phyloP scores from a whole-genome alignment of 2,329 filamentous ascomycete species.

The Cordyceps farinosa region DNA sequence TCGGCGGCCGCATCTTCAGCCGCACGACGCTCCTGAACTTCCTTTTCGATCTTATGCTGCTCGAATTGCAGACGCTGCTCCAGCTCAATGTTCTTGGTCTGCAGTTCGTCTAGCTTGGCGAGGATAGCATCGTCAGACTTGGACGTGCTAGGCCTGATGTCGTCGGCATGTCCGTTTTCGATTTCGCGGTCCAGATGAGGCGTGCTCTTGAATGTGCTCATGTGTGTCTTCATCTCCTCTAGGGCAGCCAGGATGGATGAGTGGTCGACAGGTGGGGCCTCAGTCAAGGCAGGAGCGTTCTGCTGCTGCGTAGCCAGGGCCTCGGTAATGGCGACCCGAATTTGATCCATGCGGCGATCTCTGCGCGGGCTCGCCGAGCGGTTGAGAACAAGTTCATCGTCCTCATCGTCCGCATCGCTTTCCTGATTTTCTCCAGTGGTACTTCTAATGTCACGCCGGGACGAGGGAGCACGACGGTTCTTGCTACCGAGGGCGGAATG shows the following conservation, averaged over 20 bases:
- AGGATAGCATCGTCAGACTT: conserved; percentile 50
- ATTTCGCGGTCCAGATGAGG: conserved; percentile 30
- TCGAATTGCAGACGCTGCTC: conserved; percentile 53
- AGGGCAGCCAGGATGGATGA: conserved; percentile 63
- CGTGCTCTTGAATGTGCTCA: conserved; percentile 23
- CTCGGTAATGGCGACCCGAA: conserved; percentile 69
- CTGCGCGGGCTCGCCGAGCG: conserved; percentile 74
- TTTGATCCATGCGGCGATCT: conserved; percentile 78
- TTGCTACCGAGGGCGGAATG: conserved; percentile 63
- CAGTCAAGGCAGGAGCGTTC: conserved; percentile 30
- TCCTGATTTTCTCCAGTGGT: conserved; percentile 67
- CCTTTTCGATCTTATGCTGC: conserved; percentile 47
- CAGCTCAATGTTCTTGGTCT: conserved; percentile 56
- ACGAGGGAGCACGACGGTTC: conserved; percentile 52
- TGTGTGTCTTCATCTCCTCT: conserved; percentile 55
- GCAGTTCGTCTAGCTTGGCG: conserved; percentile 55
- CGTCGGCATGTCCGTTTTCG: conserved; percentile 59
- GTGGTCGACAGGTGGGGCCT: conserved; percentile 26
- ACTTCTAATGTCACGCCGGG: conserved; percentile 59
- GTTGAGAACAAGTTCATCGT: conserved; percentile 64
- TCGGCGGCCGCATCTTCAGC: conserved; percentile 54
- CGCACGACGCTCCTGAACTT: conserved; percentile 45
- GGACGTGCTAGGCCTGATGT: conserved; percentile 36
- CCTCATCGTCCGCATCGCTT: conserved; percentile 93
- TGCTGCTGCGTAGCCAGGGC: conserved; percentile 60